phyloP scores from a whole-genome alignment of 2,329 filamentous ascomycete species.

The Cyclaneusma minus region DNA sequence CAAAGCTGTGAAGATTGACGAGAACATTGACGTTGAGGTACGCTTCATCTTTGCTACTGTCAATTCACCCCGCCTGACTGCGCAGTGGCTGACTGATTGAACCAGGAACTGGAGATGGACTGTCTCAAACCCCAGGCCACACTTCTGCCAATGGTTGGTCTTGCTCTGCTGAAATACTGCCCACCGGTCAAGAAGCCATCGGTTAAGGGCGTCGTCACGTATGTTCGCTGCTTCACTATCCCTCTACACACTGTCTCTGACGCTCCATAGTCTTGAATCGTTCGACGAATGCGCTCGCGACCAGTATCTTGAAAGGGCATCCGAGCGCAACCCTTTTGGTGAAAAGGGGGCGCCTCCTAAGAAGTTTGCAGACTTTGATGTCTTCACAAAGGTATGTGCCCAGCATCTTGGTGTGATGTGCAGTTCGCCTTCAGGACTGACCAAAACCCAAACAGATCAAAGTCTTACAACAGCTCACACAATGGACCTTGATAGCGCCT shows the following conservation, averaged over 20 bases:
- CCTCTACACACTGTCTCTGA: slow-evolving; percentile 10
- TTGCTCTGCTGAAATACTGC: slow-evolving; percentile 68
- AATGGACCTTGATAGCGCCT: slow-evolving; percentile 77
- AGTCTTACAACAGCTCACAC: slow-evolving; percentile 75
- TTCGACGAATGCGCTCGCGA: slow-evolving; percentile 89
- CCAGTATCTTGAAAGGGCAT: slow-evolving; percentile 72
- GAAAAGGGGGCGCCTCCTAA: slow-evolving; percentile 53
- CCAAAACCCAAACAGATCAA: too few species aligned
- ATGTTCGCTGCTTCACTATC: slow-evolving; percentile 1
- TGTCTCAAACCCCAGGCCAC: slow-evolving; percentile 69
- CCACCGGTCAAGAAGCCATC: not conserved
- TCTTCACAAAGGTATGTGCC: slow-evolving; percentile 54
- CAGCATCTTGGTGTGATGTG: not conserved
- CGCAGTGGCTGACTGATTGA: slow-evolving; percentile 1
- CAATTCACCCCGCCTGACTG: slow-evolving; percentile 1
- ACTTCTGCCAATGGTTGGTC: slow-evolving; percentile 64
- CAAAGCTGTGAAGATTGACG: slow-evolving; percentile 74
- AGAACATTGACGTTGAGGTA: slow-evolving; percentile 84
- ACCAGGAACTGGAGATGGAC: slow-evolving; percentile 73
- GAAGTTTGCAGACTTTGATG: slow-evolving; percentile 68
- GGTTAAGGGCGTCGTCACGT: slow-evolving; percentile 1
- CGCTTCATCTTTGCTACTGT: slow-evolving; percentile 10
- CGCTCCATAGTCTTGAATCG: slow-evolving; percentile 50
- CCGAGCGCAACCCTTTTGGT: slow-evolving; percentile 72
- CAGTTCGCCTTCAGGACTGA: not conserved